Evolutionary conservation across 148 eudicot genomes (phyloP).

Genomic region (Nyssa sinensis): DNA sequence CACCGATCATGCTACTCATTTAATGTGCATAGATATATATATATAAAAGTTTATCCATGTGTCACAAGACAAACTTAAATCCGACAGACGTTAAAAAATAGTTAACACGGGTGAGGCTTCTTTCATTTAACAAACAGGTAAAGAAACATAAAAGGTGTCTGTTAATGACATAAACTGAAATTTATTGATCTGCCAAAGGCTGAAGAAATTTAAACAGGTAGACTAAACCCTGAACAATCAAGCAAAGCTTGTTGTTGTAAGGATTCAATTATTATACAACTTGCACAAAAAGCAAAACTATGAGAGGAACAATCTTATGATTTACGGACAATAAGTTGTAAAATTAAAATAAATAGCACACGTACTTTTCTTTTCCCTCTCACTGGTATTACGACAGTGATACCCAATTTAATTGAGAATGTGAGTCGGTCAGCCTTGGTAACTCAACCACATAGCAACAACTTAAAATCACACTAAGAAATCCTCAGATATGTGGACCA

Average conservation of each 20-base stretch:
- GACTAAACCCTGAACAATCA: neutral
- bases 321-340: neutral
- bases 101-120: constrained; percentile 6
- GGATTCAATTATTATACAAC: neutral
- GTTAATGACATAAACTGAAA: too few relatives aligned
- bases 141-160: too few relatives aligned
- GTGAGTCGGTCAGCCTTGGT: too few relatives aligned
- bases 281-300: too few relatives aligned
- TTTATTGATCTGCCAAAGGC: too few relatives aligned
- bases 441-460: too few relatives aligned
- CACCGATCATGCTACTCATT: neutral
- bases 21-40: neutral
- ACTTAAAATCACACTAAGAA: too few relatives aligned
- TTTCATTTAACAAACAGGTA: neutral
- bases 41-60: neutral
- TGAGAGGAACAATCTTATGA: too few relatives aligned
- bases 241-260: neutral
- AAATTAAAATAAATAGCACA: neutral
- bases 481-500: too few relatives aligned
- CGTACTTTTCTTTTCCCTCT: neutral
- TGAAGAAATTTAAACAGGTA: neutral
- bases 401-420: neutral
- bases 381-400: neutral
- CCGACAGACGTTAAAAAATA: neutral
- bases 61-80: neutral